Evolutionary conservation across 306 rosid genomes (phyloP).

Genomic region (Fragaria vesca): DNA sequence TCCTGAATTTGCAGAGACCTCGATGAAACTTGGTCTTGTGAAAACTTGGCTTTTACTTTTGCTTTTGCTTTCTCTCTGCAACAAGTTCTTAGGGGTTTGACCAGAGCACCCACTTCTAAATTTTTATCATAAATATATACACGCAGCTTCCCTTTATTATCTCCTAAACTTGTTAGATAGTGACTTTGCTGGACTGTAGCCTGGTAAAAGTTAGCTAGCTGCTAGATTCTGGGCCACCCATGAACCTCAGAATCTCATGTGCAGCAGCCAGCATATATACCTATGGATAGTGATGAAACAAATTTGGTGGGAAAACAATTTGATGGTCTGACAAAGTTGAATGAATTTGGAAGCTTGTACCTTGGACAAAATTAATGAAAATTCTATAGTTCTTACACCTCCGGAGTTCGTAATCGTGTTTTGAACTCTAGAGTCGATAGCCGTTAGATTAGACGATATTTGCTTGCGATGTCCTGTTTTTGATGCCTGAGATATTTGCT

Average conservation of each 20-base stretch:
- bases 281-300: not conserved
- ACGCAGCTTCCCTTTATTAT: not conserved
- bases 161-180: slow-evolving; percentile 35
- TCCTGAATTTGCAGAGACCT: slow-evolving; percentile 35
- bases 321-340: not conserved
- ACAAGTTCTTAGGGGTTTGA: slow-evolving; percentile 58
- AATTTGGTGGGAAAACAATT: slow-evolving; percentile 3
- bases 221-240: slow-evolving; percentile 37
- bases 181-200: slow-evolving; percentile 18
- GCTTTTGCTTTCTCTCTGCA: slow-evolving; percentile 68
- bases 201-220: slow-evolving; percentile 30
- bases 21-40: slow-evolving; percentile 29
- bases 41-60: slow-evolving; percentile 46
- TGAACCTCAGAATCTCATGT: slow-evolving; percentile 22
- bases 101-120: slow-evolving; percentile 41
- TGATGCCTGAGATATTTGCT: not conserved
- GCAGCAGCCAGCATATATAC: not conserved
- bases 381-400: not conserved
- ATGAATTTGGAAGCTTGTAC: not conserved
- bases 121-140: slow-evolving; percentile 26
- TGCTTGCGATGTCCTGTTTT: not conserved
- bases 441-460: not conserved
- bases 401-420: not conserved
- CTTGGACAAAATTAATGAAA: not conserved
- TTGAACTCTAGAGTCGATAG: too few relatives aligned